Evolutionary conservation across 2,329 filamentous ascomycete species (phyloP), one percentile per base, ranked within the genome.

Genomic region (Parascedosporium putredinis): DNA sequence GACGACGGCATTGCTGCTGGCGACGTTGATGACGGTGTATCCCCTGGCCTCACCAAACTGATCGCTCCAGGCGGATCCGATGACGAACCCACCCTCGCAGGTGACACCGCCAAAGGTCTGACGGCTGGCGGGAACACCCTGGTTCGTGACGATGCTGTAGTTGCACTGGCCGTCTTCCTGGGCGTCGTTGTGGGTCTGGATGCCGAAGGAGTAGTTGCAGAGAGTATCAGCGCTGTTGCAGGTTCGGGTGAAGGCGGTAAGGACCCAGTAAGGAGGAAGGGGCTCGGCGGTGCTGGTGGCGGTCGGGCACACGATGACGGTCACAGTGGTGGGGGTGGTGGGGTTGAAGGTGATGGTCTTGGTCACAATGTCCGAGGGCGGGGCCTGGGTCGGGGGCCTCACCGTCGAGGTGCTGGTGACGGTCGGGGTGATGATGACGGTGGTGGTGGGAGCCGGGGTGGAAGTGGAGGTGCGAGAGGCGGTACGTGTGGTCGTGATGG

Each of bases 161-260:
- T 36, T 36, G 33, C 33, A 36, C 33, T 36, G n/a, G 33, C 33
- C 33, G 33, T 12, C 12, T 34, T 34, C 33, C 33, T n/a, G 7
- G 33, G 33, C n/a, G 33, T 34, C 33, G 33, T 34, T 34, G 12
- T 34, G 33, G 18, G 33, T 34, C 12, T 34, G 66, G 33, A 34
- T 34, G 14, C 33, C 14, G 33, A 34, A 34, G 33, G 18, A 16
- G 33, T 34, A 34, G 33, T 34, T 34, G 33, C 33, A 34, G 12
- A 12, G 5, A 5, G 33, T 34, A 7, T 34, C 33, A 16, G 18
- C 33, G 12, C 14, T 16, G 33, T 34, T 34, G 33, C 33, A 34
- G 12, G 33, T 34, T n/a, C 33, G 33, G 33, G 33, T 34, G 33
- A n/a, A 34, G 33, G 14, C 8, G 14, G 14, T 34, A 12, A 34